Base-by-base conservation (phyloP, 1,139 yeast genomes). In the Hansenula lynferdii region DNA sequence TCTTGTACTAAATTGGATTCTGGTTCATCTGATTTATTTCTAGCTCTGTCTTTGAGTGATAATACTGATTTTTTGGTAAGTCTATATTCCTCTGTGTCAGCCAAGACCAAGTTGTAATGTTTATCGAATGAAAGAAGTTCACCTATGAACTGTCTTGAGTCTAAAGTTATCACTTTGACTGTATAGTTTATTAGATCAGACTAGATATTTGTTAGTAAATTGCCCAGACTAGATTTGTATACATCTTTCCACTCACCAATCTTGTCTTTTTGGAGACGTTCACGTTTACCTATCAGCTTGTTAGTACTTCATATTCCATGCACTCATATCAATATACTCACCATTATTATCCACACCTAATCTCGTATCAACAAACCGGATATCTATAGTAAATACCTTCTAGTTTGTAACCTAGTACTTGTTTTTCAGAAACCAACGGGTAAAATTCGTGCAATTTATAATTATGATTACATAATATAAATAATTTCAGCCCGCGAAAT, bases 51-150 rank as follows among this genome's bases (percentile, higher is more conserved):
- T 46, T 62, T 65, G 43, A 64, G 64, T 48, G 72, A 66, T 38
- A 65, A 71, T 36, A 55, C 58, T 21, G 80, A 74, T 48, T 79
- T 80, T 51, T 78, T 81, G 5, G 95, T 80, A 14, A 80, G 64
- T 47, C 97, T 71, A 52, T 79, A 78, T 56, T 92, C 98, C 53
- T 85, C 90, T 34, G 95, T 77, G 48, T 90, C 95, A 14, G 85
- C 74, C 30, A 92, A 65, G 14, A 92, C 96, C 32, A 92, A 60
- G 59, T 92, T 92, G 81, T 90, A 81, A 58, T 83, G 85, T 58
- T 82, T 82, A 61, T 92, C 97, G 57, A 87, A 92, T 5, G 97
- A 92, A 47, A 90, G 64, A 39, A 92, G 69, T 44, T 82, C 80
- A 2, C 98, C 98, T 10, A 81, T 69, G 49, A 85, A 77, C 38